Evolutionary conservation across 2,329 filamentous ascomycete genomes (phyloP).

Genomic region (Grosmannia penicillata): DNA sequence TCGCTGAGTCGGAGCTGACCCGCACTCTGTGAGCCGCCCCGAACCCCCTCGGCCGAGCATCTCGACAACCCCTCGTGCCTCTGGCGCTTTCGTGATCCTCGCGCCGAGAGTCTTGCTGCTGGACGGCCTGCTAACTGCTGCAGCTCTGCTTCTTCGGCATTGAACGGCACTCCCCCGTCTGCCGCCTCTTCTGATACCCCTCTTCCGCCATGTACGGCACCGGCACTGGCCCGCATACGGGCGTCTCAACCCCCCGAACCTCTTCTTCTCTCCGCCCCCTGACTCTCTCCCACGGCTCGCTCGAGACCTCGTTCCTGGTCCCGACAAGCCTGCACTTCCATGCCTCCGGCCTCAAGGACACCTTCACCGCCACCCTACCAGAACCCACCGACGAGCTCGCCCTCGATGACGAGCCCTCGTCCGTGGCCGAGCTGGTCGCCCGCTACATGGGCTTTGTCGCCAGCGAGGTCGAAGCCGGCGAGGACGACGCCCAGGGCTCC

Average conservation of each 20-base stretch:
- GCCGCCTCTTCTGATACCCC: constrained; percentile 23
- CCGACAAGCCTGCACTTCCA: constrained; percentile 93
- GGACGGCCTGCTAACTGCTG: too few relatives aligned
- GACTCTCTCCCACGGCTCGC: constrained; percentile 79
- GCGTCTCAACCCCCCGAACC: constrained; percentile 90
- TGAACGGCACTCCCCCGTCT: neutral
- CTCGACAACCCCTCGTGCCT: too few relatives aligned
- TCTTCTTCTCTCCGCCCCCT: constrained; percentile 85
- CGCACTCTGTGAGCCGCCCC: constrained; percentile 4
- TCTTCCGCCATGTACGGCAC: constrained; percentile 66
- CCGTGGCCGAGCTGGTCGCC: constrained; percentile 78
- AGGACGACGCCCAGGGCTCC: constrained; percentile 76
- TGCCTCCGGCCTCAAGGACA: constrained; percentile 84
- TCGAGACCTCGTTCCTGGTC: constrained; percentile 92
- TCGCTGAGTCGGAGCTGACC: constrained; percentile 11
- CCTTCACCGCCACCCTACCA: constrained; percentile 73
- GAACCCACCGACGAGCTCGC: constrained; percentile 91
- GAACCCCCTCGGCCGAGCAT: too few relatives aligned
- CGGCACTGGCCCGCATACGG: constrained; percentile 74
- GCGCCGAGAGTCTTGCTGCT: too few relatives aligned
- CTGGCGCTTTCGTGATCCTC: too few relatives aligned
- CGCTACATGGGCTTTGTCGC: constrained; percentile 88
- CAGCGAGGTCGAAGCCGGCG: constrained; percentile 77
- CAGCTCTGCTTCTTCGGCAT: neutral
- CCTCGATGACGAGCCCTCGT: constrained; percentile 98